These are phyloP conservation scores for Cryptosporidium sp. DNA, from an alignment of 169 alveolate species.

Conservation along the genomic window DNA sequence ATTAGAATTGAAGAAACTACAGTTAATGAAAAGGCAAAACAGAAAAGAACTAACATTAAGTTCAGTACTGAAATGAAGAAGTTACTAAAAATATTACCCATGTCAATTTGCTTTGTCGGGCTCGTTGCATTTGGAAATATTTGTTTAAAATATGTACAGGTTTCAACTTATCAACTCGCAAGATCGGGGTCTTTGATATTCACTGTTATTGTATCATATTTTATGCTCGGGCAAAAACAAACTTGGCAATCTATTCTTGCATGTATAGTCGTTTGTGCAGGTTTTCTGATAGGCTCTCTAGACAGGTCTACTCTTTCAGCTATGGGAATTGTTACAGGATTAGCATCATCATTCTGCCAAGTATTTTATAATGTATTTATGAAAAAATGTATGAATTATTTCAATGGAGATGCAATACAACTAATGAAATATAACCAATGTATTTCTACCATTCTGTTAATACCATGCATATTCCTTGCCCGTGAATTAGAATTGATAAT, in stretches of 20 bases:
- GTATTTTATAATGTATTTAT: slow-evolving; percentile 80
- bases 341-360: slow-evolving; percentile 79
- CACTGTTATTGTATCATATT: slow-evolving; percentile 76
- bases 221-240: slow-evolving; percentile 75
- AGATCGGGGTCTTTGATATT: slow-evolving; percentile 80
- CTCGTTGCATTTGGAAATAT: slow-evolving; percentile 79
- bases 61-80: slow-evolving; percentile 16
- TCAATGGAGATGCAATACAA: slow-evolving; percentile 57
- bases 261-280: slow-evolving; percentile 78
- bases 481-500: slow-evolving; percentile 44
- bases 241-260: slow-evolving; percentile 75
- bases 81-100: slow-evolving; percentile 73
- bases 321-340: slow-evolving; percentile 77
- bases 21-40: background rate
- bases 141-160: slow-evolving; percentile 79
- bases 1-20: background rate
- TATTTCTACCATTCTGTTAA: slow-evolving; percentile 64
- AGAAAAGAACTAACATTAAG: background rate
- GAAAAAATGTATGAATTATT: slow-evolving; percentile 71
- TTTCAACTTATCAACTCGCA: slow-evolving; percentile 83
- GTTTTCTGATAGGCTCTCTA: slow-evolving; percentile 79
- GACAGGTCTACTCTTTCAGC: slow-evolving; percentile 74
- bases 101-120: slow-evolving; percentile 79
- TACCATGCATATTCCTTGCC: slow-evolving; percentile 76
- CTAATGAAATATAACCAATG: slow-evolving; percentile 69